Evolutionary conservation across 192 early-diverging fungal genomes (phyloP).

Genomic region (Linnemannia hyalina): DNA sequence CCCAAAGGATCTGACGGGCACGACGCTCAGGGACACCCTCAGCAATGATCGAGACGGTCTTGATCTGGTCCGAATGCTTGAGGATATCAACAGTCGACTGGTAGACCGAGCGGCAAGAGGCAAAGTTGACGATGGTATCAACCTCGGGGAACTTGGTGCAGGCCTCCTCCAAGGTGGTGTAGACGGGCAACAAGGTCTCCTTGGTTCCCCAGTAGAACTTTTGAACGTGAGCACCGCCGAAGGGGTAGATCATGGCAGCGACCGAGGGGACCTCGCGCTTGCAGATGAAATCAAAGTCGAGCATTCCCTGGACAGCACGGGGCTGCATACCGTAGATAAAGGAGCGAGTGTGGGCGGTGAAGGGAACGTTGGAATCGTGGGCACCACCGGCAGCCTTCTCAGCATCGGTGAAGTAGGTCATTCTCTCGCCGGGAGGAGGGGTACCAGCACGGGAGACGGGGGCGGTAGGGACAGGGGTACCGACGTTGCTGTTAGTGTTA

Average conservation of each 20-base stretch:
- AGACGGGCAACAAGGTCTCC: constrained; percentile 94
- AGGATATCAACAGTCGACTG: constrained; percentile 92
- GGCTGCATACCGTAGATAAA: constrained; percentile 99
- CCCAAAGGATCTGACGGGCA: constrained; percentile 89
- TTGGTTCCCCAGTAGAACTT: constrained; percentile 99
- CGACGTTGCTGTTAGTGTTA: constrained; percentile 9
- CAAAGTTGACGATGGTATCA: constrained; percentile 98
- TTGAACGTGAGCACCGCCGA: constrained; percentile 97
- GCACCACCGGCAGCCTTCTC: not conserved
- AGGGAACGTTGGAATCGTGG: constrained; percentile 65
- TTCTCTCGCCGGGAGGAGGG: constrained; percentile 60
- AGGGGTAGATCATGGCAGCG: constrained; percentile 98
- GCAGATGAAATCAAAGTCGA: constrained; percentile 99
- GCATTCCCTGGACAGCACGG: constrained; percentile 97
- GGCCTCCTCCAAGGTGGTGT: constrained; percentile 88
- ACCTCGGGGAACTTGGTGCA: constrained; percentile 88
- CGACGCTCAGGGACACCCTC: constrained; percentile 98
- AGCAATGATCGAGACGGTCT: constrained; percentile 96
- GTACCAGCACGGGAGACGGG: constrained; percentile 46
- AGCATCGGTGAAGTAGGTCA: constrained; percentile 69
- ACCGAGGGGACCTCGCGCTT: constrained; percentile 92
- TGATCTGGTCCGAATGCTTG: constrained; percentile 79
- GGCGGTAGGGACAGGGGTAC: constrained; percentile 21
- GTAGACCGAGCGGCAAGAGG: constrained; percentile 94
- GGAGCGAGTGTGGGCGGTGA: constrained; percentile 84